phyloP scores from a whole-genome alignment of 1,284 basidiomycete species.

The Trichosporon sp. region DNA sequence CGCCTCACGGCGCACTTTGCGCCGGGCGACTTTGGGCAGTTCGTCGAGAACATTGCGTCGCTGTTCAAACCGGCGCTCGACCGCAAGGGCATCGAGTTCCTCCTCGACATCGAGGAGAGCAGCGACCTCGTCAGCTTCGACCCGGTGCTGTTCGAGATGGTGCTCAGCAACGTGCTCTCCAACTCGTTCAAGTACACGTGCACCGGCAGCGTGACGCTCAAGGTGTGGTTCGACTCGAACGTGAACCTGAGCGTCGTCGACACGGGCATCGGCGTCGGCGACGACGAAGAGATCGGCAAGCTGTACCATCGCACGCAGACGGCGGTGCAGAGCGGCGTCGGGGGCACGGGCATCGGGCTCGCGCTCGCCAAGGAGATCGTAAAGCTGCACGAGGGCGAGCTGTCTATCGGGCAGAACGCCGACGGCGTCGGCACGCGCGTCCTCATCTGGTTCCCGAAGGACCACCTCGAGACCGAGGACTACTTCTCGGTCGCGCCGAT shows the following conservation, averaged over 20 bases:
- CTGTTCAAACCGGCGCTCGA: conserved; percentile 36
- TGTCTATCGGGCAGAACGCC: conserved; percentile 30
- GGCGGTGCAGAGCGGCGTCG: conserved; percentile 1
- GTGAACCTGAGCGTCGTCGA: conserved; percentile 37
- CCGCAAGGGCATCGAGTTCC: conserved; percentile 30
- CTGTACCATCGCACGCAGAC: conserved; percentile 18
- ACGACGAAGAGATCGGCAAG: conserved; percentile 16
- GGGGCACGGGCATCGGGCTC: conserved; percentile 15
- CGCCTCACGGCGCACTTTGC: conserved; percentile 32
- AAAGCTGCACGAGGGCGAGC: conserved; percentile 47
- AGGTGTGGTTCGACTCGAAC: conserved; percentile 19
- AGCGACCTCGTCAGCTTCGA: conserved; percentile 35
- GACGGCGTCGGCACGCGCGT: conserved; percentile 1
- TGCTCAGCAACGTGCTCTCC: conserved; percentile 35
- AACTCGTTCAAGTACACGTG: conserved; percentile 37
- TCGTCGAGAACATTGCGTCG: conserved; percentile 38
- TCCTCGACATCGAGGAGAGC: conserved; percentile 22
- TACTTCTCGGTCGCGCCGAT: background rate
- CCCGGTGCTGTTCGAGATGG: conserved; percentile 44
- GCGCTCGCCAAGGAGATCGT: conserved; percentile 44
- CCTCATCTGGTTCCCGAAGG: conserved; percentile 7
- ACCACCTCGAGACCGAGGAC: background rate
- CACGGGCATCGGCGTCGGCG: conserved; percentile 41
- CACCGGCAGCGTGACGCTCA: conserved; percentile 22
- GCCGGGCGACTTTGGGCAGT: conserved; percentile 32